Evolutionary conservation across 306 rosid genomes (phyloP).

Genomic region (Cyamopsis tetragonoloba): DNA sequence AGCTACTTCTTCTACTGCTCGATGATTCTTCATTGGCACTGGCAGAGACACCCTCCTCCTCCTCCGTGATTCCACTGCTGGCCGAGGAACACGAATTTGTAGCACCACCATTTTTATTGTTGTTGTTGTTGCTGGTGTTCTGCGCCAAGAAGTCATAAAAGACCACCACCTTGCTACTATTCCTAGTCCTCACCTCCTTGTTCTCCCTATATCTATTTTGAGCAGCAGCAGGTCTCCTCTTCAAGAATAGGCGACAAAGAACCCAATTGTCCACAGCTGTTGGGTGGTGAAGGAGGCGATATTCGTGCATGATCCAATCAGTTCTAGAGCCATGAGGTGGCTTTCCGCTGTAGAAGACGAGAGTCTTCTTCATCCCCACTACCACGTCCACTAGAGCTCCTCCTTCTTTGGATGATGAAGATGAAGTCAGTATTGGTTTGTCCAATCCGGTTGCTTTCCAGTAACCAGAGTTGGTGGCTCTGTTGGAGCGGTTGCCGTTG

Average conservation of each 20-base stretch:
- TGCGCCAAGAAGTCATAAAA: conserved; percentile 81
- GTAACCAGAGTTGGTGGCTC: conserved; percentile 85
- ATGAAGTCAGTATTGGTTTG: conserved; percentile 55
- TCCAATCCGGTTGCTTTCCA: conserved; percentile 98
- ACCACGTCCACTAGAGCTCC: conserved; percentile 43
- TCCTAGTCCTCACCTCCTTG: conserved; percentile 15
- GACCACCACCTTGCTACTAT: too few species aligned
- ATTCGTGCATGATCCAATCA: conserved; percentile 98
- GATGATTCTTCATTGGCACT: too few species aligned
- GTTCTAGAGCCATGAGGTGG: conserved; percentile 90
- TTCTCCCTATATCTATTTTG: conserved; percentile 34
- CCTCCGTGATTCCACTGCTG: conserved; percentile 69
- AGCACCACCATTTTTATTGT: too few species aligned
- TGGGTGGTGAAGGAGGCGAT: conserved; percentile 76
- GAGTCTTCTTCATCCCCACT: conserved; percentile 89
- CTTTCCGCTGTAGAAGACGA: conserved; percentile 87
- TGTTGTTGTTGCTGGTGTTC: too few species aligned
- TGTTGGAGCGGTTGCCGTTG: conserved; percentile 88
- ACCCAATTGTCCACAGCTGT: conserved; percentile 77
- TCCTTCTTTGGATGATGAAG: too few species aligned
- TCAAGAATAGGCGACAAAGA: conserved; percentile 84
- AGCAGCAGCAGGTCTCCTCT: conserved; percentile 60
- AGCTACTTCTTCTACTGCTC: conserved; percentile 79
- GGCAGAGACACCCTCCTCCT: too few species aligned
- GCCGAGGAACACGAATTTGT: conserved; percentile 53